Conservation (phyloP, 225 moss, liverwort and hornwort species). For the Pseudoscleropodium purum region DNA sequence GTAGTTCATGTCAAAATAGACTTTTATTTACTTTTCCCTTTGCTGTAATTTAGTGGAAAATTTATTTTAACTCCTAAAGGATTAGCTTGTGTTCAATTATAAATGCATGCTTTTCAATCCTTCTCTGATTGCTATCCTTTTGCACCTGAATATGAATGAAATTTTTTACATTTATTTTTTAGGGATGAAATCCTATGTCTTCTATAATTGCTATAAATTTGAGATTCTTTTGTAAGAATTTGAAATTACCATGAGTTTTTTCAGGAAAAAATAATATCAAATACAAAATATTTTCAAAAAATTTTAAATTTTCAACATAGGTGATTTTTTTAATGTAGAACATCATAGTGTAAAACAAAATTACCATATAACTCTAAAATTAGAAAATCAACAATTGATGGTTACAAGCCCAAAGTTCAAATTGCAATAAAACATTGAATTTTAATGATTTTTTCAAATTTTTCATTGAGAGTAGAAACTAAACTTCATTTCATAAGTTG, state of each 20-base stretch:
- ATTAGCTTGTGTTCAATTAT: neutral
- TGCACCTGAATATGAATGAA: neutral
- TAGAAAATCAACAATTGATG: neutral
- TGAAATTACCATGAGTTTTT: fast-evolving
- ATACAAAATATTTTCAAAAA: neutral
- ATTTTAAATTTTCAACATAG: fast-evolving
- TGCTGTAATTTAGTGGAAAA: neutral
- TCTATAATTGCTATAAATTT: neutral
- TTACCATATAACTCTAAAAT: fast-evolving
- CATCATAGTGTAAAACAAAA: fast-evolving
- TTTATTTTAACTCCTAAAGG: neutral
- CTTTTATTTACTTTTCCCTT: neutral
- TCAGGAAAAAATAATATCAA: neutral
- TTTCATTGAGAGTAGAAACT: fast-evolving
- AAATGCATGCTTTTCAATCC: neutral
- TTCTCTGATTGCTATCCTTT: neutral
- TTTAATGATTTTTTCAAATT: neutral
- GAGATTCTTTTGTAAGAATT: neutral
- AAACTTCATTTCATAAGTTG: neutral
- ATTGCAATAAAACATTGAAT: neutral
- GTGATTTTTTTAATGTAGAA: neutral
- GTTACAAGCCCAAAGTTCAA: neutral
- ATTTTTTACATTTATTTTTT: neutral
- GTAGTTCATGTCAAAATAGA: neutral
- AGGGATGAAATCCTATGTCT: neutral